phyloP scores from a whole-genome alignment of 257 asterid genomes.

The Solanum megistacrolobum region DNA sequence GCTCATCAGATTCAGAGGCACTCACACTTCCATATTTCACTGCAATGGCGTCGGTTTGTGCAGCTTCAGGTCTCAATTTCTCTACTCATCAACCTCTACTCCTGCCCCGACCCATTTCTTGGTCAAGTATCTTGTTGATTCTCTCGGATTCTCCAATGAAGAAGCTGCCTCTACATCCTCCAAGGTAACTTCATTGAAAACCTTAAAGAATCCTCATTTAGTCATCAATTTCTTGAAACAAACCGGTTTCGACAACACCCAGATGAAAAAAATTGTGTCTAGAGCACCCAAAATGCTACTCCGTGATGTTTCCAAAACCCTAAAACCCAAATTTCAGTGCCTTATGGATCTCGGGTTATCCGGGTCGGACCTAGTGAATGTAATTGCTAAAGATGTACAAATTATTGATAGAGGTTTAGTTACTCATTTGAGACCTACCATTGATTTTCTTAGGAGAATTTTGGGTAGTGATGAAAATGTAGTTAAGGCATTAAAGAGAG shows the following conservation, averaged over 20 bases:
- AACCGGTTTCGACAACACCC: not conserved
- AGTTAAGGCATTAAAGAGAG: not conserved
- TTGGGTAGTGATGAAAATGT: not conserved
- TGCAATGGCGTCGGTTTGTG: not conserved
- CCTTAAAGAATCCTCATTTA: not conserved
- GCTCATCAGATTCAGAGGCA: not conserved
- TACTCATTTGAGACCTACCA: not conserved
- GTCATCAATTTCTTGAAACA: conserved; percentile 5
- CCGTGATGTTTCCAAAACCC: not conserved
- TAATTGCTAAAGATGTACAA: not conserved
- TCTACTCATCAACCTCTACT: not conserved
- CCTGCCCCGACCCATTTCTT: not conserved
- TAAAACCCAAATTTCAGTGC: conserved; percentile 2
- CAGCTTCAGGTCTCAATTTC: not conserved
- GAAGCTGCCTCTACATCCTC: not conserved
- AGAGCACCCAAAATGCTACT: not conserved
- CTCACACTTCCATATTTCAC: not conserved
- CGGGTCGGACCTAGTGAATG: not conserved
- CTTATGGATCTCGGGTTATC: not conserved
- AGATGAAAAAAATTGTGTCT: not conserved
- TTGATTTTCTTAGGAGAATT: not conserved
- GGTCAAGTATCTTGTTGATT: conserved; percentile 5
- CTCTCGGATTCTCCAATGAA: conserved; percentile 9
- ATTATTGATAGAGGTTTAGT: not conserved
- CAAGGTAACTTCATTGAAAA: not conserved